Evolutionary conservation across 2,329 filamentous ascomycete species (phyloP), one percentile per base, ranked within the genome.

Genomic region (Fusarium brachygibbosum): DNA sequence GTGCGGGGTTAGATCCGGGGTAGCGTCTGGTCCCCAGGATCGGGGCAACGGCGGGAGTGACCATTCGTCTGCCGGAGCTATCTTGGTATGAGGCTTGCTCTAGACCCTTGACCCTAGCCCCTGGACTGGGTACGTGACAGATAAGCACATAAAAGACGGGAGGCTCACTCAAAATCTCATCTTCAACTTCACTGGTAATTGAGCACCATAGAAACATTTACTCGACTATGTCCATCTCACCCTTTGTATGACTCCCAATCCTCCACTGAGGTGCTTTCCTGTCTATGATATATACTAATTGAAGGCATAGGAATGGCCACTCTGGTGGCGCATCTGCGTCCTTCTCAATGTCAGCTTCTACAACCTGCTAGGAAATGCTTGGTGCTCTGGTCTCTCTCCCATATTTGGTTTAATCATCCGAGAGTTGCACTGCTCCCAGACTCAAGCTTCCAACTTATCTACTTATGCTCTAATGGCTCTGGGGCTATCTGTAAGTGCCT

Each of bases 271-370:
- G 6, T 21, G 10, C 10, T 13, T 10, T 13, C 37, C n/a, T n/a
- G n/a, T n/a, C n/a, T n/a, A n/a, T n/a, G n/a, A n/a, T n/a, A n/a
- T n/a, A n/a, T n/a, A 13, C 37, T 38, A 21, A 38, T 21, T 1
- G 6, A 7, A 5, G 4, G 9, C 0, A 14, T 34, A 60, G 53
- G 8, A 60, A n/a, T 61, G 55, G 58, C 58, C 58, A 10, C 31
- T 60, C 3, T 61, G 58, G 58, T 61, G 58, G 44, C 58, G 58
- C 3, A 32, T 61, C n/a, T 37, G 13, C 1, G 31, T 61, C 2
- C 37, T 60, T 4, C 14, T 61, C 9, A 61, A 61, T 5, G 38
- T 60, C 25, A 60, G 58, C 31, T 32, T 61, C 2, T 61, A 61
- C 31, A 60, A 60, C 3, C 37, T 60, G 0, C 25, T 61, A 1